Evolutionary conservation across 768 basidiomycete species (phyloP).

Genomic region (Amanita subjunquillea): DNA sequence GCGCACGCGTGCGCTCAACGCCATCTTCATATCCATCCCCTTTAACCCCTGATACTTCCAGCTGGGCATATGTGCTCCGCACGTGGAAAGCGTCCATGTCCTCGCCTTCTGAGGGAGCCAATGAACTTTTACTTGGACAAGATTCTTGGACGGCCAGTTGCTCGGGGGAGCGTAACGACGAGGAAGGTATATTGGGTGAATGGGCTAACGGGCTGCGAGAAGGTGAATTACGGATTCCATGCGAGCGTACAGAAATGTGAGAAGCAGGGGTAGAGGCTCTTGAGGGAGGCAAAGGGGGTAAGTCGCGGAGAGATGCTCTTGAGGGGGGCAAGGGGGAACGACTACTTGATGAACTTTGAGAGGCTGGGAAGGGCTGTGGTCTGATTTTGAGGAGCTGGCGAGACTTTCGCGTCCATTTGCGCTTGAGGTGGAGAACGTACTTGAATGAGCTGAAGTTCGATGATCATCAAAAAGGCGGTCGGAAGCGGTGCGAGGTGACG

Average conservation of each 20-base stretch:
- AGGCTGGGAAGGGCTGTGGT: conserved; percentile 19
- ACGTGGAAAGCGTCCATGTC: conserved; percentile 79
- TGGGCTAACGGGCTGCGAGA: neutral
- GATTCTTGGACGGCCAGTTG: conserved; percentile 4
- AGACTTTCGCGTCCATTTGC: conserved; percentile 7
- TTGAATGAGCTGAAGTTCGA: conserved; percentile 20
- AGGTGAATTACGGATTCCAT: neutral
- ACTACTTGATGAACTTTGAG: conserved; percentile 22
- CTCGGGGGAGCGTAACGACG: neutral
- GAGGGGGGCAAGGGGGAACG: conserved; percentile 22
- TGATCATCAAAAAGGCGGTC: conserved; percentile 21
- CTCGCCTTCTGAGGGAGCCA: conserved; percentile 68
- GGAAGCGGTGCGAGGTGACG: conserved; percentile 19
- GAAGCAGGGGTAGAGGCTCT: conserved; percentile 1
- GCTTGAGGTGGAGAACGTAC: conserved; percentile 21
- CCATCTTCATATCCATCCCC: conserved; percentile 95
- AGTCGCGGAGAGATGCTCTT: conserved; percentile 14
- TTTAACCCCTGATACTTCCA: conserved; percentile 85
- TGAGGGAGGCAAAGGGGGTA: conserved; percentile 24
- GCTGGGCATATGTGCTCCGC: conserved; percentile 77
- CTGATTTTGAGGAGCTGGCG: conserved; percentile 15
- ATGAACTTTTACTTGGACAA: conserved; percentile 41
- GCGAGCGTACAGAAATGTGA: neutral
- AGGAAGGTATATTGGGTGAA: neutral
- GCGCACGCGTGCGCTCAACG: conserved; percentile 82